These are phyloP conservation scores for Penicillium lagena DNA, from an alignment of 495 filamentous ascomycete genomes.

Conservation along the genomic window DNA sequence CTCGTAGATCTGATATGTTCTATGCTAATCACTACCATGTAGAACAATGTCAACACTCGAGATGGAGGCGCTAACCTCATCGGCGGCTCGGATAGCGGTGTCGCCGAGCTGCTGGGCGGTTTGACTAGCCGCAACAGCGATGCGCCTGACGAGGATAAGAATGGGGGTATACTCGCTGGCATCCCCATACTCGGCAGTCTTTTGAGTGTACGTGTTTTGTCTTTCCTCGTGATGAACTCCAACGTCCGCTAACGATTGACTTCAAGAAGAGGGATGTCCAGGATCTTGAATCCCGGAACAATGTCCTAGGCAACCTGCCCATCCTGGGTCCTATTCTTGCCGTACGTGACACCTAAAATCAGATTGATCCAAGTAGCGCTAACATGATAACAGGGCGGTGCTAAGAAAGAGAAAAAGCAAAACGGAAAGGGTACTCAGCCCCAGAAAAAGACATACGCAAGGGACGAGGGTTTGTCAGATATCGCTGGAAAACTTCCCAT, in stretches of 20 bases:
- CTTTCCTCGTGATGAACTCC: background rate
- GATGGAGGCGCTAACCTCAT: conserved; percentile 12
- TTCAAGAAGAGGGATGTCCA: background rate
- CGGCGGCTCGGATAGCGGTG: conserved; percentile 9
- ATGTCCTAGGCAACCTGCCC: conserved; percentile 3
- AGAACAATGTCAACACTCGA: conserved; percentile 1
- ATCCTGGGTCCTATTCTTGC: background rate
- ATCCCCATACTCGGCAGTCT: conserved; percentile 4
- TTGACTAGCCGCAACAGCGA: conserved; percentile 1
- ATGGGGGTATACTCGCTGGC: conserved; percentile 1
- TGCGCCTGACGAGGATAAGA: background rate
- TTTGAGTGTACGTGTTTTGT: conserved; percentile 9
- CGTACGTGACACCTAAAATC: too few relatives aligned
- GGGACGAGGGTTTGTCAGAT: too few relatives aligned
- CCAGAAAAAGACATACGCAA: too few relatives aligned
- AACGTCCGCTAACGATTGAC: too few relatives aligned
- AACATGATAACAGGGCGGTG: too few relatives aligned
- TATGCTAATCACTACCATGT: too few relatives aligned
- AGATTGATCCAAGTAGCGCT: too few relatives aligned
- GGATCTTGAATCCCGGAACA: background rate
- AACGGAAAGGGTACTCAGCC: too few relatives aligned
- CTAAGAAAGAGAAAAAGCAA: too few relatives aligned
- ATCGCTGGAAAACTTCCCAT: too few relatives aligned
- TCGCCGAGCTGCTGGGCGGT: conserved; percentile 6
- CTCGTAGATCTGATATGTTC: background rate